These are phyloP conservation scores for Serendipita indica DNA, from an alignment of 768 basidiomycete genomes.

Conservation along the genomic window DNA sequence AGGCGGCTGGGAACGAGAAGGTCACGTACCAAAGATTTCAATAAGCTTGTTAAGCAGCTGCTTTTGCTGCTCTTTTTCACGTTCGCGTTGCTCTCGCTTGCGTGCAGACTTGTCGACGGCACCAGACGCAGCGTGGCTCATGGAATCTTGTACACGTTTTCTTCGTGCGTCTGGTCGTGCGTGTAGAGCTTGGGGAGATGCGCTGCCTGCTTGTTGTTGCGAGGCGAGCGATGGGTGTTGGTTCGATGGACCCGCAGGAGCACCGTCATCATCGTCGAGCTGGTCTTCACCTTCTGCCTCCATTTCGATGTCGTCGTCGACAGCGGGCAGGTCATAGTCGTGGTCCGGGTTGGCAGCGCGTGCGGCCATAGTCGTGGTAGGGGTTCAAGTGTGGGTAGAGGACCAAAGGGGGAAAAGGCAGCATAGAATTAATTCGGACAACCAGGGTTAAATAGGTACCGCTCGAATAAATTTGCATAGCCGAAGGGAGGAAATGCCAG, in stretches of 20 bases:
- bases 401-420: no score
- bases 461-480: no score
- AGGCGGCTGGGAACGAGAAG: not conserved
- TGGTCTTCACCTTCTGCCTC: conserved; percentile 4
- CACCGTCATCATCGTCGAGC: conserved; percentile 7
- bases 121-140: not conserved
- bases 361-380: not conserved
- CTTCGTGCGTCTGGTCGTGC: not conserved
- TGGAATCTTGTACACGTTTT: not conserved
- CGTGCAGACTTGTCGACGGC: not conserved
- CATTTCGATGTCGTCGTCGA: not conserved
- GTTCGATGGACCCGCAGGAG: not conserved
- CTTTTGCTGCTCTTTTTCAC: conserved; percentile 9
- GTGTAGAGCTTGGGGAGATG: not conserved
- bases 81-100: conserved; percentile 7
- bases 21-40: conserved; percentile 1
- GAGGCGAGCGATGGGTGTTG: not conserved
- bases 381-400: conserved; percentile 2
- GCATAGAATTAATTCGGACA: no score
- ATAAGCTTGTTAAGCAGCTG: not conserved
- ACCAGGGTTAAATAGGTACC: no score
- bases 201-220: not conserved
- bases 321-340: not conserved
- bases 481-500: no score
- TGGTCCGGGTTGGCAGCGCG: not conserved